A percentile compares a stretch with the other conserved stretches of the same genome.
phyloP scores from a whole-genome alignment of 176 grass and related monocot species.

The Phyllostachys edulis region DNA sequence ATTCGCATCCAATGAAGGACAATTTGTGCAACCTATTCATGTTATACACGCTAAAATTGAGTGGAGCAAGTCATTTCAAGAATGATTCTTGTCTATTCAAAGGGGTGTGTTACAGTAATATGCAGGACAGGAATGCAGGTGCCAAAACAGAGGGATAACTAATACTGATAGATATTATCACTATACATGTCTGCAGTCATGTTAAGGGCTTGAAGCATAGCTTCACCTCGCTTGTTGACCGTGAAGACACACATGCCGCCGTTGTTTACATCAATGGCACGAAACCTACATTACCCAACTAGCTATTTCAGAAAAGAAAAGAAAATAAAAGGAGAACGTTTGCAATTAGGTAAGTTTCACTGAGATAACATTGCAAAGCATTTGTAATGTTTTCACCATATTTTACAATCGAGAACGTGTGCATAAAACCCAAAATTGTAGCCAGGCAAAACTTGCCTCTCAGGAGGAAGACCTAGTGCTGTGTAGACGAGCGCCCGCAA shows the following conservation, averaged over 20 bases:
- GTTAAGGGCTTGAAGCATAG: slow-evolving; percentile 77
- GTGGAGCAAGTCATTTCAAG: slow-evolving; percentile 6
- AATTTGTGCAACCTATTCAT: not conserved
- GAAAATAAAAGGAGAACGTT: not conserved
- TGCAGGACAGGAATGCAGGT: not conserved
- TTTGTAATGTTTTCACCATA: not conserved
- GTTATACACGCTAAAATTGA: not conserved
- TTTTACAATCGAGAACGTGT: not conserved
- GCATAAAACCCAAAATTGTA: not conserved
- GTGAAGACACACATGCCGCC: slow-evolving; percentile 81
- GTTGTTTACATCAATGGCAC: slow-evolving; percentile 75
- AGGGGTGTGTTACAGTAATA: not conserved
- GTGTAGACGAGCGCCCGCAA: slow-evolving; percentile 76
- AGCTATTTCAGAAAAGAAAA: slow-evolving; percentile 14
- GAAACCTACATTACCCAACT: slow-evolving; percentile 46
- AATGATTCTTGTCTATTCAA: not conserved
- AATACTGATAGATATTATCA: slow-evolving; percentile 63
- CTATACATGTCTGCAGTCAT: slow-evolving; percentile 88
- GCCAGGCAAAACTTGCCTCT: slow-evolving; percentile 46
- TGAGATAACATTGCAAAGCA: not conserved
- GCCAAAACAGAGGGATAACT: not conserved
- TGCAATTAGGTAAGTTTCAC: not conserved
- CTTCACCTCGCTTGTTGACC: slow-evolving; percentile 70
- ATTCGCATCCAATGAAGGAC: not conserved
- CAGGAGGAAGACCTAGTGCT: slow-evolving; percentile 64